phyloP scores from a whole-genome alignment of 2,329 filamentous ascomycete species.

The Gaeumannomyces sp. region DNA sequence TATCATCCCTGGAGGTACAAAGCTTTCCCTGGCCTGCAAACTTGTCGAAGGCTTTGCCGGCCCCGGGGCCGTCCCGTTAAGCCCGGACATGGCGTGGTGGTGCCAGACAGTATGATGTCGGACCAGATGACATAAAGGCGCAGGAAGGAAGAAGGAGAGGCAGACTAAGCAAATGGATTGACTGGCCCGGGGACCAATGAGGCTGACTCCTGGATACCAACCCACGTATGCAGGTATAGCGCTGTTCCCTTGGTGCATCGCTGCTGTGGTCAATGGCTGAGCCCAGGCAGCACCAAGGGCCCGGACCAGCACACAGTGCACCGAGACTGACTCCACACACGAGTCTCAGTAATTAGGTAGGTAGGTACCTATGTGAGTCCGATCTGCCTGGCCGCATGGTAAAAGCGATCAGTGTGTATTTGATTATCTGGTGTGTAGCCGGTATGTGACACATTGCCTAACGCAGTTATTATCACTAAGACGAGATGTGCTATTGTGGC shows the following conservation, averaged over 20 bases:
- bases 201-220: not conserved
- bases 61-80: too few relatives aligned
- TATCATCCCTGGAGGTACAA: not conserved
- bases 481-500: too few relatives aligned
- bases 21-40: not conserved
- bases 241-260: not conserved
- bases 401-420: not conserved
- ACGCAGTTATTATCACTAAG: too few relatives aligned
- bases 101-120: not conserved
- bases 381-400: too few relatives aligned
- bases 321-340: not conserved
- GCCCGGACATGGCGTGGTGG: not conserved
- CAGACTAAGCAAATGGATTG: not conserved
- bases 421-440: not conserved
- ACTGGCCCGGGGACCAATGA: not conserved
- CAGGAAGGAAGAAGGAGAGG: not conserved
- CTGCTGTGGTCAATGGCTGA: not conserved
- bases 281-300: not conserved
- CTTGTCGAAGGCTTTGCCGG: not conserved
- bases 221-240: too few relatives aligned
- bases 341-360: too few relatives aligned
- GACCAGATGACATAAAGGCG: not conserved
- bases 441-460: not conserved
- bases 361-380: too few relatives aligned
- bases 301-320: not conserved